These are phyloP conservation scores for Pythium diclinum DNA, from an alignment of 352 stramenopile species.

Conservation along the genomic window DNA sequence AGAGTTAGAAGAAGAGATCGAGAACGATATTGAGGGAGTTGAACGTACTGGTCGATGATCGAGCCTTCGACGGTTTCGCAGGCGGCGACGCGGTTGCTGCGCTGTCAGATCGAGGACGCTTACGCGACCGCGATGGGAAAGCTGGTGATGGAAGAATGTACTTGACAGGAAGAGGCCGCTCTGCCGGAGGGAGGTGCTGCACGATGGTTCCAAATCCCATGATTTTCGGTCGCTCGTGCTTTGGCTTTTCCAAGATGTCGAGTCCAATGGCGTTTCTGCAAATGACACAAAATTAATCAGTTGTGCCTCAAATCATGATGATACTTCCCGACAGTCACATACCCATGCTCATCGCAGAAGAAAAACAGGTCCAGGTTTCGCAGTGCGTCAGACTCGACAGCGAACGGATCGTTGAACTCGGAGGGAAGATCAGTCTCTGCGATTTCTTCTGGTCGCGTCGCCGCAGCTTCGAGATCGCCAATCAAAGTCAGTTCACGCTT, in stretches of 20 bases:
- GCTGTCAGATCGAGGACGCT: conserved; percentile 58
- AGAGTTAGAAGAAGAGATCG: too few species aligned
- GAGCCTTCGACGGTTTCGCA: conserved; percentile 12
- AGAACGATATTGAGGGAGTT: not conserved
- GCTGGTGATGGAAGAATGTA: conserved; percentile 66
- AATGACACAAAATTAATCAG: conserved; percentile 10
- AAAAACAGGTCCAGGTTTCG: conserved; percentile 84
- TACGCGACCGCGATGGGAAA: conserved; percentile 71
- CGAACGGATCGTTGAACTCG: conserved; percentile 68
- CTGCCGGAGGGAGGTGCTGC: conserved; percentile 57
- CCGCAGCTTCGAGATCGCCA: conserved; percentile 26
- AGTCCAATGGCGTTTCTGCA: conserved; percentile 68
- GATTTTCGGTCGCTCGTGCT: conserved; percentile 71
- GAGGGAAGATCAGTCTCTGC: conserved; percentile 55
- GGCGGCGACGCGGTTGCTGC: conserved; percentile 6
- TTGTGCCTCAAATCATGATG: not conserved
- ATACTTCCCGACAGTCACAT: conserved; percentile 18
- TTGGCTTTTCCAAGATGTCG: conserved; percentile 73
- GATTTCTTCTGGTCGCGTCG: conserved; percentile 41
- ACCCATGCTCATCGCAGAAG: conserved; percentile 85
- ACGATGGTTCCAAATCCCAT: conserved; percentile 84
- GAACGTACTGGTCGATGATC: conserved; percentile 13
- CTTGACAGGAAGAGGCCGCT: conserved; percentile 65
- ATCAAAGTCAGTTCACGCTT: conserved; percentile 54
- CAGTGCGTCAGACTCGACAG: conserved; percentile 59